Base-by-base conservation (phyloP, 2,329 filamentous ascomycete species). In the Colletotrichum plurivorum region DNA sequence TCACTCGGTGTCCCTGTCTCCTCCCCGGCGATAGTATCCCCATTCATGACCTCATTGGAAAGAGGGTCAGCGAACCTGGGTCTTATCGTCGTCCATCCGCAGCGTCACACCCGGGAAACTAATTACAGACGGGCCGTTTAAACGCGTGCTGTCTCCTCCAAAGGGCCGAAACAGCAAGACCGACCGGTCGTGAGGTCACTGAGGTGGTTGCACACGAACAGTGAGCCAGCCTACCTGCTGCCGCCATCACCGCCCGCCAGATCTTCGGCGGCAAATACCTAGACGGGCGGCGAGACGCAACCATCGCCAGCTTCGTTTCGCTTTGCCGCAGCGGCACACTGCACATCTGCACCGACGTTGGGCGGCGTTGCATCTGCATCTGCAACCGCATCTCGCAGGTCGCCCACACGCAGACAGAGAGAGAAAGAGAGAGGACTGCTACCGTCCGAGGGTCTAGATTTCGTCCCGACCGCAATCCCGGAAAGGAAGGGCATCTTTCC, bases 71-170 rank as follows among this genome's bases (percentile, higher is more conserved):
- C 54, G 36, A 62, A 45, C 53, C 65, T 68, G 66, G 66, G 54
- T 66, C 54, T 41, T 60, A 36, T 36, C 49, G 45, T 69, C 62
- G 61, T 69, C 62, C 55, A 48, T 60, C 52, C 67, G 52, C 67
- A 70, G 67, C 63, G 57, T 70, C 67, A 70, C 67, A 68, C 67
- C 63, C 49, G 55, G 62, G 43, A 69, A 61, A 63, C 67, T 58
- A 63, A 70, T 69, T 63, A 68, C 67, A 70, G 63, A 68, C 67
- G 67, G 63, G 57, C 67, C 67, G 67, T 70, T 70, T 67, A 60
- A 69, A 60, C 66, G 62, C 36, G 49, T 55, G 36, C 66, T 55
- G 66, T 66, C 66, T 56, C 66, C 66, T 69, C 66, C 66, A 69
- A 69, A 69, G 66, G 66, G 66, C 66, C 66, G 66, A 69, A 59